Base-by-base conservation (phyloP, 768 basidiomycete genomes). In the Naganishia antarctica region DNA sequence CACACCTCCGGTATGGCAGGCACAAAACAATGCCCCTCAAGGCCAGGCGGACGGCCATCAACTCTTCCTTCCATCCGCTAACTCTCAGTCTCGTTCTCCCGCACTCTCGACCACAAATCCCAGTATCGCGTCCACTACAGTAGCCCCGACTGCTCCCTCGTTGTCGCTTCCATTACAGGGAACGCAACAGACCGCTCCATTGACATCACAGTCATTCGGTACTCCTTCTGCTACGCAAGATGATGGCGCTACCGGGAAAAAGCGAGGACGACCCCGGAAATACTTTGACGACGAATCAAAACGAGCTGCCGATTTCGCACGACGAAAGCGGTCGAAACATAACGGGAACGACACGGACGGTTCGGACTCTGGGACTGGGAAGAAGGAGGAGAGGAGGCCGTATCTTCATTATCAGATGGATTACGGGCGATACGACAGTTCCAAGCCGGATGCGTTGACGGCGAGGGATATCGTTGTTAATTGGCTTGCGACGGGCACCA, bases 391-490 rank as follows among this genome's bases (percentile, higher is more conserved):
- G 6, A 7, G 43, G 5, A 9, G 43, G 43, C 43, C 43, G 11
- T 44, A 44, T 18, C 53, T 41, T 21, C 53, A 37, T 23, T 37
- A 57, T 34, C 53, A 31, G 34, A 57, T 31, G 53, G 53, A 57
- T 25, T 57, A 57, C 23, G 53, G 53, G 21, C n/a, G 40, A 16
- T 57, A 57, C 32, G 53, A 57, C 23, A 23, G 23, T 9, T 57
- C 53, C 7, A 37, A 57, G 21, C 53, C 53, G n/a, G 53, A 57
- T 57, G 53, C 53, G 1, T 25, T 41, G 53, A 57, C 53, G 21
- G 53, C 53, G 34, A n/a, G 53, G 53, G 53, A 57, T 40, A 34
- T 57, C 5, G 34, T 57, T n/a, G 53, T 57, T 12, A 37, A 57
- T 40, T 57, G 53, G 53, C 23, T 57, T 12, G 53, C 34, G 34